These are phyloP conservation scores for Phytopythium chamaehyphon DNA, from an alignment of 352 stramenopile genomes.

Conservation along the genomic window DNA sequence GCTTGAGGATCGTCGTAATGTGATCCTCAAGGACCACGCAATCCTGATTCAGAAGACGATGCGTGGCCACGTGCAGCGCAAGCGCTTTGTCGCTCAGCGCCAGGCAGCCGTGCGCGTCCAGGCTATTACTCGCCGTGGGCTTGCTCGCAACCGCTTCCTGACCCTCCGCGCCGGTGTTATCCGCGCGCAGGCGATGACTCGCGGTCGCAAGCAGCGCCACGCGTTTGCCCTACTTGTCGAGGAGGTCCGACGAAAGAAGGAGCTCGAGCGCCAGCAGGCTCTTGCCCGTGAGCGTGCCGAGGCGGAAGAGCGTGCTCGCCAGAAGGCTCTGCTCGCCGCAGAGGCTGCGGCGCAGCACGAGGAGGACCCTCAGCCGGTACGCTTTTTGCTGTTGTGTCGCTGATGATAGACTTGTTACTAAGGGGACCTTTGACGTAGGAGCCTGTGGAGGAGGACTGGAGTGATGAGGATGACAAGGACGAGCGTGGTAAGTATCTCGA, in stretches of 20 bases:
- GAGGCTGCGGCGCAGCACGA: slow-evolving; percentile 32
- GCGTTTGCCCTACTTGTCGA: slow-evolving; percentile 43
- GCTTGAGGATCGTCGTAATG: slow-evolving; percentile 84
- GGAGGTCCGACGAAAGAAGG: slow-evolving; percentile 32
- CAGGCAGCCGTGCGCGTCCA: slow-evolving; percentile 49
- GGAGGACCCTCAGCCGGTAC: slow-evolving; percentile 59
- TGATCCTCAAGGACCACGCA: slow-evolving; percentile 70
- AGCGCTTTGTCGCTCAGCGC: slow-evolving; percentile 46
- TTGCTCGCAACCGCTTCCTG: slow-evolving; percentile 39
- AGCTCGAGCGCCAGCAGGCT: slow-evolving; percentile 17
- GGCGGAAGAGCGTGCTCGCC: slow-evolving; percentile 24
- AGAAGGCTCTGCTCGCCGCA: slow-evolving; percentile 35
- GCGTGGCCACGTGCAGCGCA: slow-evolving; percentile 51
- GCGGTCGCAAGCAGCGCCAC: slow-evolving; percentile 61
- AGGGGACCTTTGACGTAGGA: slow-evolving; percentile 65
- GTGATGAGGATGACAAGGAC: slow-evolving; percentile 66
- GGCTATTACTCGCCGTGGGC: slow-evolving; percentile 31
- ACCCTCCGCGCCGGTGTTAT: slow-evolving; percentile 40
- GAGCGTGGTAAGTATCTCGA: slow-evolving; percentile 17
- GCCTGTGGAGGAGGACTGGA: slow-evolving; percentile 81
- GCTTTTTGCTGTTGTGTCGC: slow-evolving; percentile 4
- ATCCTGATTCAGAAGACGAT: slow-evolving; percentile 76
- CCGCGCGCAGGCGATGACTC: slow-evolving; percentile 45
- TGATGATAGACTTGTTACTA: slow-evolving; percentile 23
- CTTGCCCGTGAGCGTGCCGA: slow-evolving; percentile 34